Evolutionary conservation across 331 rosid genomes (phyloP).

Genomic region (Arachis monticola): DNA sequence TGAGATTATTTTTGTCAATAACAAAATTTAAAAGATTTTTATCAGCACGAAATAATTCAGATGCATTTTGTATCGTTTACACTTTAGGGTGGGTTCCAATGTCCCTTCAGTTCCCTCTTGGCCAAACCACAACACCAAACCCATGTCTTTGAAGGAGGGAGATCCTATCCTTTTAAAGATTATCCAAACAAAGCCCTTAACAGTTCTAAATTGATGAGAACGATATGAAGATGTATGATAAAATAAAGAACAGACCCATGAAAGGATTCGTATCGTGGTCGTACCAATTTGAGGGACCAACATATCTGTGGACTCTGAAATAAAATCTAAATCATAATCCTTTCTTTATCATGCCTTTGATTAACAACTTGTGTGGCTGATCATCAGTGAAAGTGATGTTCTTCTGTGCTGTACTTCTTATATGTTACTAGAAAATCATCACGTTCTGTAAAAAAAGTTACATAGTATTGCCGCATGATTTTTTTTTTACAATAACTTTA

Average conservation of each 20-base stretch:
- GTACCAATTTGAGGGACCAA: conserved; percentile 56
- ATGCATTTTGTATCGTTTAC: too few relatives aligned
- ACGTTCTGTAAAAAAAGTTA: too few relatives aligned
- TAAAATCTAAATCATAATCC: conserved; percentile 39
- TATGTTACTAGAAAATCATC: too few relatives aligned
- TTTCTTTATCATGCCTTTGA: conserved; percentile 26
- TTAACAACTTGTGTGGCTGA: conserved; percentile 1
- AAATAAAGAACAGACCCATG: not conserved
- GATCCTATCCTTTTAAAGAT: conserved; percentile 24
- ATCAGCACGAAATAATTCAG: too few relatives aligned
- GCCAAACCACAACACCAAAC: not conserved
- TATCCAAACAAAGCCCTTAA: conserved; percentile 6
- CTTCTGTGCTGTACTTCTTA: not conserved
- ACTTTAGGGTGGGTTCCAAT: conserved; percentile 27
- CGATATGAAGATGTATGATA: too few relatives aligned
- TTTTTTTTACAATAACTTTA: too few relatives aligned
- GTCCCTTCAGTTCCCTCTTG: not conserved
- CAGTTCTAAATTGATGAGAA: not conserved
- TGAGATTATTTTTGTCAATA: too few relatives aligned
- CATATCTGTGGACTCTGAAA: conserved; percentile 43
- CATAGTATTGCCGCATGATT: too few relatives aligned
- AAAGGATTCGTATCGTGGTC: conserved; percentile 35
- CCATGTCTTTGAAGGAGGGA: not conserved
- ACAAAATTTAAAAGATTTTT: too few relatives aligned
- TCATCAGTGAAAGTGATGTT: conserved; percentile 3